phyloP scores from a whole-genome alignment of 1,284 basidiomycete genomes.

The Sanghuangporus sanghuang region DNA sequence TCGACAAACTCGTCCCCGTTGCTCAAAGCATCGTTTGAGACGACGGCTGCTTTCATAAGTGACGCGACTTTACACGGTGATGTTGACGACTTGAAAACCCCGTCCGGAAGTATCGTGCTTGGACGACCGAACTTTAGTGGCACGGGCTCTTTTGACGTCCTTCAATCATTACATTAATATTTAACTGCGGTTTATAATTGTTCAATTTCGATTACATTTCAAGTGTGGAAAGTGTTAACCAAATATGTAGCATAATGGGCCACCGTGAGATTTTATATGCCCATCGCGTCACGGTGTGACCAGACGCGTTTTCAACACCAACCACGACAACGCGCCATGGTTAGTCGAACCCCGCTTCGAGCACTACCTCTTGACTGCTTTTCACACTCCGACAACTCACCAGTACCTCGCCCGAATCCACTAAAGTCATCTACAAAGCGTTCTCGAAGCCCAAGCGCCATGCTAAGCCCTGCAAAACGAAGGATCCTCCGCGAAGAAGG shows the following conservation, averaged over 20 bases:
- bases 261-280: background rate
- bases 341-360: constrained; percentile 35
- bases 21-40: constrained; percentile 97
- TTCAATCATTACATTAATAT: constrained; percentile 43
- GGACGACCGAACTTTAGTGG: constrained; percentile 81
- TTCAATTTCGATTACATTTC: background rate
- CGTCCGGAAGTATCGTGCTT: constrained; percentile 89
- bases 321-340: constrained; percentile 8
- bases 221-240: background rate
- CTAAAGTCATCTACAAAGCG: constrained; percentile 21
- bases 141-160: constrained; percentile 85
- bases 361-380: constrained; percentile 56
- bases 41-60: constrained; percentile 92
- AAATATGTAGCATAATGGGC: background rate
- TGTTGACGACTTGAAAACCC: constrained; percentile 86
- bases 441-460: constrained; percentile 35
- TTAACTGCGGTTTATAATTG: background rate
- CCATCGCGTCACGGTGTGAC: constrained; percentile 1
- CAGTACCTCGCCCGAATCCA: constrained; percentile 16
- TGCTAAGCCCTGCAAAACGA: constrained; percentile 61
- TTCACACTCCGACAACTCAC: constrained; percentile 30
- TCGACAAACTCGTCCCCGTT: constrained; percentile 89
- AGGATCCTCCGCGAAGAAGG: constrained; percentile 59
- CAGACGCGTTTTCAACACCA: constrained; percentile 14
- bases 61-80: constrained; percentile 94